Base-by-base conservation (phyloP, 306 rosid species). In the Vigna hirtella region DNA sequence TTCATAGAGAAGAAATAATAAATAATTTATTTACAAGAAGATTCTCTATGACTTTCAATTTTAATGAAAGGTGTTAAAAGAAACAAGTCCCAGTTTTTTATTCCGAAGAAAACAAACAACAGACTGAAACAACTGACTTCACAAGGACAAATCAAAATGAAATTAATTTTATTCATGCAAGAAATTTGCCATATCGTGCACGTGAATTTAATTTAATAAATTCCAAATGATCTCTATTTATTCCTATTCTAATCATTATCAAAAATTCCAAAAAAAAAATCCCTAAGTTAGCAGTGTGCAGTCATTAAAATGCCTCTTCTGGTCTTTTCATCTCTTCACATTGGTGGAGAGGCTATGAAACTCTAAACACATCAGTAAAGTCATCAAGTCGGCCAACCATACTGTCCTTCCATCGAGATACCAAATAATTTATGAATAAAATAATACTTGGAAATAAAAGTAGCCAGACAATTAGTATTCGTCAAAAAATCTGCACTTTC, bases 121-220 rank as follows among this genome's bases (percentile, higher is more conserved):
- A 59, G 50, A 81, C 50, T 53, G 84, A 32, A 38, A 72, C 26
- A 69, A 77, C 47, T 63, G 53, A 79, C 70, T 64, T 82, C 81
- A 64, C 48, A 7, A 13, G 43, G 55, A 72, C 51, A 43, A 42
- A 74, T 66, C 17, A 66, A 57, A 34, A 59, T n/a, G 48, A 61
- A 66, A 76, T 14, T 53, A 68, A 45, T 16, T 34, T 65, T 78
- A 50, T 49, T 62, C 38, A 62, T 10, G 24, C 68, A 52, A 59
- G 72, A 43, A 68, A 38, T 53, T 63, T 10, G 53, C 50, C 11
- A 16, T 16, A 50, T 40, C 13, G 12, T 24, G 62, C 2, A 17
- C 56, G 34, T 32, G 47, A 42, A 51, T 15, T 67, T 57, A 42
- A 51, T 26, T 59, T 57, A 68, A 52, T 22, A 51, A 50, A 67